Evolutionary conservation across 1,284 basidiomycete genomes (phyloP), one percentile per base, ranked within the genome.

Genomic region (Dichomitus squalens): DNA sequence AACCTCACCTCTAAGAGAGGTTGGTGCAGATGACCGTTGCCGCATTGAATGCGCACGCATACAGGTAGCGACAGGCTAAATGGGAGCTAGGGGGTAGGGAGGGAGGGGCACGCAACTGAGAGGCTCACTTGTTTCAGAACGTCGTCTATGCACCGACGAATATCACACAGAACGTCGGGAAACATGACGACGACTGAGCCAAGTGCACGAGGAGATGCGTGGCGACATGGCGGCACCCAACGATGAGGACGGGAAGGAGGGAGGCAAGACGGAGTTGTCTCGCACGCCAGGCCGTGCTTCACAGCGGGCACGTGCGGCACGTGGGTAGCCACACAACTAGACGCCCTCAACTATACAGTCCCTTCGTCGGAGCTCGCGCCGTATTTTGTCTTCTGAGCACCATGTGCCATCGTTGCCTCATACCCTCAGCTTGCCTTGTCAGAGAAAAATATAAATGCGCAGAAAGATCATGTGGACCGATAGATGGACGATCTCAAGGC

Each of bases 191-290:
- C 23, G 48, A n/a, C 9, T 43, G 29, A 27, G 14, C 31, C 44
- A 47, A 21, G 35, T 34, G 43, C 23, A 25, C 31, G 31, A 41
- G 50, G 33, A 44, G 31, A 43, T 40, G 48, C 50, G 40, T 43
- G 33, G 38, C 41, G 54, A 39, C 39, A 35, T 59, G 44, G 52
- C 25, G 38, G 52, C 41, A 29, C 20, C 29, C 31, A 47, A 52
- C 49, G 61, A 55, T 53, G 58, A 58, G 52, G 61, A 57, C 55
- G 56, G 58, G 58, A 60, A 57, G 58, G 53, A 63, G 54, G 61
- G 61, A 63, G 61, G 61, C 58, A 63, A 56, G 58, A 63, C 38
- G 61, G 56, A 59, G 61, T 60, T 60, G 61, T 60, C 58, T 63
- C 61, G 58, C 61, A 63, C 61, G 61, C 53, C 56, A 20, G 58